Percentiles rank a stretch among this genome's conserved stretches.
These are phyloP conservation scores for Takakia lepidozioides DNA, from an alignment of 225 moss, liverwort and hornwort genomes.

Conservation along the genomic window DNA sequence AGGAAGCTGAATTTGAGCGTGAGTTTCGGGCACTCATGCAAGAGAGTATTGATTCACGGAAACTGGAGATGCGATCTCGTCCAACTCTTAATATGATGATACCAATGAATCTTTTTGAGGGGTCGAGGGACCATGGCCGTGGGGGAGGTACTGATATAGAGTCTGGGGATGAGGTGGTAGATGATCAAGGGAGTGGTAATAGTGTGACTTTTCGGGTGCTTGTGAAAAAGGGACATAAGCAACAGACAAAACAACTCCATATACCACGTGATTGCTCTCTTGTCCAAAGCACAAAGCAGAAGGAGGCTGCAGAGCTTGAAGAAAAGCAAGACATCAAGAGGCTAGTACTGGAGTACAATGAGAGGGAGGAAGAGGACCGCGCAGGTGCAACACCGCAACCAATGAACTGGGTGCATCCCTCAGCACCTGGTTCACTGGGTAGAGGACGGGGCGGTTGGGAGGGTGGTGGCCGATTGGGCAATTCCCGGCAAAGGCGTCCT, in stretches of 20 bases:
- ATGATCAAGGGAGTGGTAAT: conserved; percentile 66
- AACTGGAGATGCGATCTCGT: conserved; percentile 91
- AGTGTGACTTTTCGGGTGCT: conserved; percentile 88
- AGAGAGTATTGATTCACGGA: conserved; percentile 92
- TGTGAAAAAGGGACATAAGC: conserved; percentile 94
- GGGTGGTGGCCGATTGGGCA: conserved; percentile 61
- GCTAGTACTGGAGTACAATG: conserved; percentile 91
- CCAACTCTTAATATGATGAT: conserved; percentile 96
- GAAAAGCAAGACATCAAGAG: conserved; percentile 98
- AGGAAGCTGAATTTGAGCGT: conserved; percentile 94
- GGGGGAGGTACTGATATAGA: conserved; percentile 74
- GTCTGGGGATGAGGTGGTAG: conserved; percentile 80
- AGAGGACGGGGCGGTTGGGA: conserved; percentile 63
- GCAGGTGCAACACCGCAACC: conserved; percentile 81
- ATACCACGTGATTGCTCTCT: conserved; percentile 95
- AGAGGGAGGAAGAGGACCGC: conserved; percentile 98
- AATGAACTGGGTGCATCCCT: conserved; percentile 69
- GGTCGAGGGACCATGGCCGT: conserved; percentile 84
- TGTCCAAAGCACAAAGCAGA: conserved; percentile 95
- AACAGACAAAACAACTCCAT: conserved; percentile 93
- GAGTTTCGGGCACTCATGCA: conserved; percentile 95
- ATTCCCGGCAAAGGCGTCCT: conserved; percentile 78
- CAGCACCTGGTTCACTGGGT: conserved; percentile 34
- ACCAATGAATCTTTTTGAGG: conserved; percentile 90
- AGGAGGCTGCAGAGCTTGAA: conserved; percentile 97